These are phyloP conservation scores for Viola pubescens DNA, from an alignment of 441 rosid genomes.

Conservation along the genomic window DNA sequence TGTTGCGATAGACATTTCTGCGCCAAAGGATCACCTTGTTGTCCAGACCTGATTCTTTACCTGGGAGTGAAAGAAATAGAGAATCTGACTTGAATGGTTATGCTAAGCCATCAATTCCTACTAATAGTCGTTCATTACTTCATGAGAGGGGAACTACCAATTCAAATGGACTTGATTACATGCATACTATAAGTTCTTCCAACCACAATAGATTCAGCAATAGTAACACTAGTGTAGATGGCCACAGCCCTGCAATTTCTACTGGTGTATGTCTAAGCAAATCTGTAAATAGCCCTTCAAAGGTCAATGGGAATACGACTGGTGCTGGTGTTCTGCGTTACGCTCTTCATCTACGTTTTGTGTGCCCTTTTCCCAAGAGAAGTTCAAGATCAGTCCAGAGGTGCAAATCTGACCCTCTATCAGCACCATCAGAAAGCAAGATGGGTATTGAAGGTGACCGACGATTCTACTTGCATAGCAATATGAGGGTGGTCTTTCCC, in stretches of 20 bases:
- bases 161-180: constrained; percentile 6
- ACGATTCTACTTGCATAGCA: constrained; percentile 40
- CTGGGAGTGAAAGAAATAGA: constrained; percentile 18
- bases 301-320: constrained; percentile 27
- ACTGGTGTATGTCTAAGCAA: constrained; percentile 11
- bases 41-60: constrained; percentile 16
- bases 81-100: constrained; percentile 18
- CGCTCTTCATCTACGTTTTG: constrained; percentile 56
- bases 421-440: constrained; percentile 24
- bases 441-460: constrained; percentile 21
- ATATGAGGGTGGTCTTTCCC: constrained; percentile 55
- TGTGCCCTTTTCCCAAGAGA: constrained; percentile 37
- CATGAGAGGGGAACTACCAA: constrained; percentile 10
- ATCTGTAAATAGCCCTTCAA: constrained; percentile 30
- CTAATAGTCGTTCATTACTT: constrained; percentile 16
- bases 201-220: constrained; percentile 9
- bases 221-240: constrained; percentile 9
- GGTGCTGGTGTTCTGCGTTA: constrained; percentile 47
- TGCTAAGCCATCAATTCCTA: constrained; percentile 13
- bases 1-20: constrained; percentile 36
- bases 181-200: constrained; percentile 12
- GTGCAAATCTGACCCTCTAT: constrained; percentile 41
- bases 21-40: constrained; percentile 47
- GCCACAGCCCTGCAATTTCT: constrained; percentile 17
- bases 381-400: constrained; percentile 32